Percentiles rank a stretch among this genome's conserved stretches.
Conservation (phyloP, 192 early-diverging fungal genomes). For the Geranomyces michiganensis region DNA sequence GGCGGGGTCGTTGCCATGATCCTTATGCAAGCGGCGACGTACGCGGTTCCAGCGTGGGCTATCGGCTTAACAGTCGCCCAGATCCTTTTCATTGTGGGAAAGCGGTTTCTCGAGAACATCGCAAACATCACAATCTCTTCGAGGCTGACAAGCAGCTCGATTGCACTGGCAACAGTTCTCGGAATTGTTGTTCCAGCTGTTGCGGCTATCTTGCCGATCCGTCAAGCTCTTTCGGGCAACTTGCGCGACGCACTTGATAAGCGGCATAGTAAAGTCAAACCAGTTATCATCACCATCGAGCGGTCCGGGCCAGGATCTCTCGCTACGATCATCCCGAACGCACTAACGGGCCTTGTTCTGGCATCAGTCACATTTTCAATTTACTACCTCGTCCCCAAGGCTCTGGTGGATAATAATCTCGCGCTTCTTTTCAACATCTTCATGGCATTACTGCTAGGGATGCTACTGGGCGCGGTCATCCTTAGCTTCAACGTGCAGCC, state of each 20-base stretch:
- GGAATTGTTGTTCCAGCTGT: conserved; percentile 30
- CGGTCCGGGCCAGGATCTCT: conserved; percentile 29
- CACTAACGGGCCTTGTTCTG: conserved; percentile 19
- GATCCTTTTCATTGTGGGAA: conserved; percentile 11
- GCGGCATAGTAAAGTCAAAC: conserved; percentile 23
- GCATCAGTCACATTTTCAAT: conserved; percentile 22
- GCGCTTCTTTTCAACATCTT: conserved; percentile 39
- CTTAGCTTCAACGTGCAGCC: conserved; percentile 35
- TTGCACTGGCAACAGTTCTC: conserved; percentile 20
- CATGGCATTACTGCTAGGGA: conserved; percentile 30
- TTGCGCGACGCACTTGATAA: conserved; percentile 33
- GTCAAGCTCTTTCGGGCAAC: conserved; percentile 25
- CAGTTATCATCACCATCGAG: conserved; percentile 32
- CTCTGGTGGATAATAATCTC: conserved; percentile 28
- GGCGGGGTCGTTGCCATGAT: conserved; percentile 19
- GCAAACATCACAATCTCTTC: conserved; percentile 22
- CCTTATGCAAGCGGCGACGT: conserved; percentile 33
- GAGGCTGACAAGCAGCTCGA: background rate
- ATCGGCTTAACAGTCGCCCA: conserved; percentile 25
- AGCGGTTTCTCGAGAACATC: conserved; percentile 22
- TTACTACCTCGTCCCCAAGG: conserved; percentile 35
- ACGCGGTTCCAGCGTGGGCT: conserved; percentile 35
- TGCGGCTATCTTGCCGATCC: conserved; percentile 32
- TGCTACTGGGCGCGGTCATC: conserved; percentile 33
- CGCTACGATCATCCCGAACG: background rate